Conservation (phyloP, 371 early-diverging fungal genomes). For the Dinochytrium kinnereticum region DNA sequence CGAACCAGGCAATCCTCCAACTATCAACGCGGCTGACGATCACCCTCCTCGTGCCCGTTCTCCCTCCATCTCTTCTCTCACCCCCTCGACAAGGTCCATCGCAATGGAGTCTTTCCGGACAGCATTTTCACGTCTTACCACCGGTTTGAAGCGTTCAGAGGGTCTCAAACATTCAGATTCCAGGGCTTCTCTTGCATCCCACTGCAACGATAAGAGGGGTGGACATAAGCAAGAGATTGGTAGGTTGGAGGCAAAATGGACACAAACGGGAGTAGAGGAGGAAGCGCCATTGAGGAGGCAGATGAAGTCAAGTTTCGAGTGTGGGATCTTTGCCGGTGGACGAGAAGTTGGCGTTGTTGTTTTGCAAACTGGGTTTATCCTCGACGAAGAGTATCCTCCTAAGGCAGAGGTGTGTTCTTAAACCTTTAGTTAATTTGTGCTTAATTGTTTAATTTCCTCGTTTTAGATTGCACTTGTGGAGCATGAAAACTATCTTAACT, state of each 20-base stretch:
- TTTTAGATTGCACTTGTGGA: constrained; percentile 28
- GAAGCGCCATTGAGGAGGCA: background rate
- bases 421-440: background rate
- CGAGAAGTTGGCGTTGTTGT: constrained; percentile 39
- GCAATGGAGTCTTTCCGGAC: background rate
- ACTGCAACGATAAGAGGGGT: too few relatives aligned
- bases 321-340: constrained; percentile 15
- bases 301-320: constrained; percentile 2
- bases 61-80: background rate
- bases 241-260: background rate
- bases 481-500: constrained; percentile 40
- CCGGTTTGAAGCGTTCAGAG: background rate
- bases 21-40: background rate
- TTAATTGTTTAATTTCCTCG: background rate
- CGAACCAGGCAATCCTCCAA: background rate
- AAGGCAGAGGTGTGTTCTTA: constrained; percentile 28
- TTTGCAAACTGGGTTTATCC: constrained; percentile 35
- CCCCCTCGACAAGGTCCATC: background rate
- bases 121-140: background rate
- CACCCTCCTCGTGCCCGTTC: background rate
- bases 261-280: background rate
- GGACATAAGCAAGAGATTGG: too few relatives aligned
- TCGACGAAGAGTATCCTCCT: constrained; percentile 40
- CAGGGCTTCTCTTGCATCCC: too few relatives aligned
- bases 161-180: too few relatives aligned